Evolutionary conservation across 2,329 filamentous ascomycete species (phyloP).

Genomic region (Ceratocystis cacaofunesta): DNA sequence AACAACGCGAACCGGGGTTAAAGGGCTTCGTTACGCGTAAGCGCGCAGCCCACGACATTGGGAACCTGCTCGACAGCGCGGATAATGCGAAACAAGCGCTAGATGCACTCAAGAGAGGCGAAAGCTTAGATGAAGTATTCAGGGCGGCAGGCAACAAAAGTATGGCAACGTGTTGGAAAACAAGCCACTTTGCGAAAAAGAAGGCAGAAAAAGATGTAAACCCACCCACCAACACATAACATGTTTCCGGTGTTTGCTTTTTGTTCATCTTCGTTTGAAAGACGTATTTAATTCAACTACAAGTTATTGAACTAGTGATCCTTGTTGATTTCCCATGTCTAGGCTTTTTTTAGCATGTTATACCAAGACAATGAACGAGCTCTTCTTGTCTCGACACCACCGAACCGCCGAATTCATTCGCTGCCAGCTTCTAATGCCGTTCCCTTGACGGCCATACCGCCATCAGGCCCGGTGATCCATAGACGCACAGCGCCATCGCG

Average conservation of each 20-base stretch:
- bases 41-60: conserved; percentile 24
- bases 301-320: background rate
- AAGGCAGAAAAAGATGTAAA: background rate
- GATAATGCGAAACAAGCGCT: conserved; percentile 33
- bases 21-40: conserved; percentile 24
- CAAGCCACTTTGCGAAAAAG: conserved; percentile 12
- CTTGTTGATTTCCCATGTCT: background rate
- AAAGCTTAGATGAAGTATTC: conserved; percentile 23
- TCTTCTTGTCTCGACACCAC: background rate
- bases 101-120: conserved; percentile 31
- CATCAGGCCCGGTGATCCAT: conserved; percentile 48
- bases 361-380: background rate
- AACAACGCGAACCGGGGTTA: conserved; percentile 21
- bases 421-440: conserved; percentile 22
- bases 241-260: background rate
- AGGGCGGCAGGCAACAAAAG: background rate
- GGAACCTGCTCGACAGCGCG: conserved; percentile 34
- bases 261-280: background rate
- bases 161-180: conserved; percentile 14
- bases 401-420: background rate
- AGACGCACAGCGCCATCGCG: conserved; percentile 32
- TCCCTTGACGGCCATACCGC: conserved; percentile 50
- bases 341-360: background rate
- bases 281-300: background rate
- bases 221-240: background rate